Evolutionary conservation across 805 yeast genomes (phyloP), one percentile per base, ranked within the genome.

Genomic region (Starmerella sirachaensis): DNA sequence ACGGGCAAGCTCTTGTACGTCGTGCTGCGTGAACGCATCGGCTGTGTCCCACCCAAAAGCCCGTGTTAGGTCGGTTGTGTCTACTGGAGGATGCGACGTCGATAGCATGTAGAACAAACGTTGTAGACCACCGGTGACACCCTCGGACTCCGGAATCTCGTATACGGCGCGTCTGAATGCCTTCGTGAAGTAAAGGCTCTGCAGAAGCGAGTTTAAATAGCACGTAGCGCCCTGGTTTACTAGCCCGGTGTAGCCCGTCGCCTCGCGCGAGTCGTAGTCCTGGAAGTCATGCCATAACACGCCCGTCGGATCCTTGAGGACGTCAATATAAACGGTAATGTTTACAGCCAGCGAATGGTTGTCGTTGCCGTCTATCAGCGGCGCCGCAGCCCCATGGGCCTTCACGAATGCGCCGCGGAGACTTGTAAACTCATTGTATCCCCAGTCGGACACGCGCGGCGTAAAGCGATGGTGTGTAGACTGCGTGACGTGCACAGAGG

Each of bases 221-320:
- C 99, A 91, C 0, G 99, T 91, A 2, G 99, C 99, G 46, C 98
- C 99, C 62, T 91, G 99, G 54, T 91, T 91, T 48, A 74, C 78
- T 45, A 91, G 71, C 1, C 99, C 99, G 7, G 85, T 94, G 55
- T 68, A 85, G 0, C 97, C 96, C 0, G 97, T 83, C 36, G 65
- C 74, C 50, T 76, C 72, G 56, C 85, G 84, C 1, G 96, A 85
- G 58, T 91, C 84, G 59, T 62, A 63, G 52, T 82, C 79, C 28
- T 68, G 45, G 49, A 85, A 84, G 55, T 79, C 80, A 55, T 84
- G 93, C 94, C 96, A 91, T 43, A 91, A 63, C 1, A 86, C 93
- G 3, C 95, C 95, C 0, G 98, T 91, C 17, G 84, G 75, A 59
- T 91, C 99, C 46, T 80, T 77, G 44, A 88, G 65, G 3, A 83